A percentile compares a stretch with the other conserved stretches of the same genome.
Conservation (phyloP, 257 asterid species). For the Linderniella brevidens region DNA sequence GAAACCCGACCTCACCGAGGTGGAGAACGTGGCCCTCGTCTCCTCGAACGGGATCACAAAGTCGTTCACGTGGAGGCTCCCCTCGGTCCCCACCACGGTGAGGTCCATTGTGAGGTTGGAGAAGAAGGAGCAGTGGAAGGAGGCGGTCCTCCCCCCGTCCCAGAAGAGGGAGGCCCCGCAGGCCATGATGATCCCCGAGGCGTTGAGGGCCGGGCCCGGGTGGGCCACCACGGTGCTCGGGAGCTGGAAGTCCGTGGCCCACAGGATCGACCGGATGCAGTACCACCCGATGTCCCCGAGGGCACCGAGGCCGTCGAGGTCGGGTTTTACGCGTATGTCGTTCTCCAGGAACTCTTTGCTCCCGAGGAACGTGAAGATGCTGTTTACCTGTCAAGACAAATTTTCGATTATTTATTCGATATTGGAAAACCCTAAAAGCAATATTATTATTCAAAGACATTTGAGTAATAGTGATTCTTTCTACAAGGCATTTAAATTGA, state of each 20-base stretch:
- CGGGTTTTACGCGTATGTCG: constrained; percentile 52
- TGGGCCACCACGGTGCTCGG: constrained; percentile 45
- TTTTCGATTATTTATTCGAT: no score
- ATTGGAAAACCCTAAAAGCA: no score
- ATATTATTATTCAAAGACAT: no score
- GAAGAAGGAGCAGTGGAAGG: constrained; percentile 58
- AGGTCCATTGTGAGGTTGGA: constrained; percentile 53
- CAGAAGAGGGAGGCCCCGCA: constrained; percentile 56
- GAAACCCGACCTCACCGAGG: constrained; percentile 19
- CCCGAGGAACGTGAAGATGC: constrained; percentile 21
- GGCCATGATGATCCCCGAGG: constrained; percentile 38
- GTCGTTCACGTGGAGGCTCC: constrained; percentile 38
- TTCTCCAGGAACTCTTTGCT: constrained; percentile 22
- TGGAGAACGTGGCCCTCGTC: constrained; percentile 22
- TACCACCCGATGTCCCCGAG: constrained; percentile 76
- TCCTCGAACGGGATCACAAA: constrained; percentile 49
- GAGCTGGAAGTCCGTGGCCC: constrained; percentile 42
- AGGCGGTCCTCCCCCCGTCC: constrained; percentile 49
- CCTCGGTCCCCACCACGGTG: constrained; percentile 34
- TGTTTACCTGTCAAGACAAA: constrained; percentile 21
- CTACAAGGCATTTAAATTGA: no score
- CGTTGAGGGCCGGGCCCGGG: constrained; percentile 29
- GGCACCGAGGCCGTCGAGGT: constrained; percentile 73
- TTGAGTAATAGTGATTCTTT: no score
- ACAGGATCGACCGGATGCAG: constrained; percentile 49